Percentiles rank a stretch among this genome's conserved stretches.
phyloP scores from a whole-genome alignment of 108 stramenopile genomes.

The Nitzschia inconspicua region DNA sequence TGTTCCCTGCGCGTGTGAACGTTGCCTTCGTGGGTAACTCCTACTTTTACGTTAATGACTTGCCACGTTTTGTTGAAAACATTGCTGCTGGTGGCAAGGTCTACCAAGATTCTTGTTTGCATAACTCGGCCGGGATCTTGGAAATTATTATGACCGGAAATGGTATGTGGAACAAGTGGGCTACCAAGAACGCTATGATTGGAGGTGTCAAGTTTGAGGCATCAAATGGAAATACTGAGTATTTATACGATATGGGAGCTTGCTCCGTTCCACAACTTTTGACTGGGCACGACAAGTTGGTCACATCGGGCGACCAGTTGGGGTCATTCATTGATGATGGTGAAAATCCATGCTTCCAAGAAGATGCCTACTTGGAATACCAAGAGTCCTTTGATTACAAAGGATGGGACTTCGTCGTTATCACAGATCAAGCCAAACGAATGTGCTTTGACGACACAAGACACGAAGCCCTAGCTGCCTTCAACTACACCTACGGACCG shows the following conservation, averaged over 20 bases:
- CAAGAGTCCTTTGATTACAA: not conserved
- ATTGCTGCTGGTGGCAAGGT: slow-evolving; percentile 15
- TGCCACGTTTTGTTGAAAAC: slow-evolving; percentile 46
- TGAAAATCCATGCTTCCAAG: slow-evolving; percentile 46
- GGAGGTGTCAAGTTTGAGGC: slow-evolving; percentile 8
- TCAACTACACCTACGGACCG: slow-evolving; percentile 40
- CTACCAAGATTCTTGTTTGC: slow-evolving; percentile 48
- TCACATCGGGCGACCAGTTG: slow-evolving; percentile 23
- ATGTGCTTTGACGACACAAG: slow-evolving; percentile 37
- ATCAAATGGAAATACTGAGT: slow-evolving; percentile 4
- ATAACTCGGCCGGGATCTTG: slow-evolving; percentile 25
- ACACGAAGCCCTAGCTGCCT: slow-evolving; percentile 20
- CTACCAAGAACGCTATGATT: slow-evolving; percentile 31
- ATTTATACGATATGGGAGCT: slow-evolving; percentile 50
- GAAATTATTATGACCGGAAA: slow-evolving; percentile 43
- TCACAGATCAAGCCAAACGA: slow-evolving; percentile 45
- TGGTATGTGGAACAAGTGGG: slow-evolving; percentile 55
- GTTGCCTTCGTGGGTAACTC: slow-evolving; percentile 57
- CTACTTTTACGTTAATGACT: slow-evolving; percentile 51
- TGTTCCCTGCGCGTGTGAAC: not conserved
- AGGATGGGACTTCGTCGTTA: slow-evolving; percentile 47
- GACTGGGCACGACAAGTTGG: slow-evolving; percentile 28
- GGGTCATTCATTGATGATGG: slow-evolving; percentile 43
- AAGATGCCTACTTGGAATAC: slow-evolving; percentile 33
- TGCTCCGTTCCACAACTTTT: slow-evolving; percentile 56